Base-by-base conservation (phyloP, 345 rosid species). In the Syzygium oleosum region DNA sequence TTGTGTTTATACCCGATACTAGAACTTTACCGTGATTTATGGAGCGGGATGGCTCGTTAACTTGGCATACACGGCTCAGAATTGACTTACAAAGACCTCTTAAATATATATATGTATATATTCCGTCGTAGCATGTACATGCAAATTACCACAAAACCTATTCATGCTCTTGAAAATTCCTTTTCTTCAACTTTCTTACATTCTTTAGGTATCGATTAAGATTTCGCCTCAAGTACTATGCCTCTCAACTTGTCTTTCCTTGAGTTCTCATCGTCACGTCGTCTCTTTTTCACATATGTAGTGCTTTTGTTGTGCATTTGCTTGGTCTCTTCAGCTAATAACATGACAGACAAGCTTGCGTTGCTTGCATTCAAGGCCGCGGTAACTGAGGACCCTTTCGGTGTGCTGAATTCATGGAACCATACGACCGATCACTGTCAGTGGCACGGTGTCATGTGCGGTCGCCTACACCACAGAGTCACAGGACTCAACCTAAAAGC, bases 271-370 rank as follows among this genome's bases (percentile, higher is more conserved):
- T 56, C 61, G 0, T 56, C 61, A 22, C 3, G 13, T 2, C 59
- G 2, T 56, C 61, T 56, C 2, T 23, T 56, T 23, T 56, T 56
- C n/a, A 56, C 13, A 0, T 56, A 13, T 2, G 1, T 9, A 23
- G 61, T 80, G 53, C 29, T n/a, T 41, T 41, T 46, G 19, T 13
- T 17, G 11, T 49, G n/a, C 59, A 14, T 25, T 13, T 15, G 84
- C 79, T 84, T 2, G 23, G 90, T 91, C 68, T 91, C 91, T 87
- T 73, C 7, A n/a, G 89, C 91, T 27, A 17, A 91, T 1, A 87
- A 15, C 34, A 51, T 29, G 63, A 87, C 86, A 0, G 83, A 87
- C 52, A 19, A 52, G 84, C 85, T 87, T 0, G 61, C 85, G 0
- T 87, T 77, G n/a, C 61, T 85, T 77, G 56, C 51, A 9, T 73